Conservation (phyloP, 1,284 basidiomycete genomes). For the Golubevia sp. region DNA sequence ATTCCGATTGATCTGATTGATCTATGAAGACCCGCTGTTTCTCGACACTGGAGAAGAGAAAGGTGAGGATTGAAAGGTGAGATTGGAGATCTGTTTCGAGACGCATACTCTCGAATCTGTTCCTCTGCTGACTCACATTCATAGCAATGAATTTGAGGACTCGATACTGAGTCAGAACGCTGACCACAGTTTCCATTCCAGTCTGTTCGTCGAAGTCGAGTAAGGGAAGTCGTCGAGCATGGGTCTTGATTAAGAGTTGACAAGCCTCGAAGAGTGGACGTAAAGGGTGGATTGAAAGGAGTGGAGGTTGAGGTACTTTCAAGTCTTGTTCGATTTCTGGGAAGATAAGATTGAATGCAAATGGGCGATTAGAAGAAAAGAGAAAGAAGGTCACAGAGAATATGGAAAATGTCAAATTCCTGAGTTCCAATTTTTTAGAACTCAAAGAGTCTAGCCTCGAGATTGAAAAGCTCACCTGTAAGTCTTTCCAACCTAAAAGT, state of each 20-base stretch:
- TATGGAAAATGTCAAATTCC: neutral
- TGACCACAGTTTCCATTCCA: conserved; percentile 91
- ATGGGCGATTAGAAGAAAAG: no score
- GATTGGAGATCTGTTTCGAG: neutral
- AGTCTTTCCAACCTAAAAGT: conserved; percentile 87
- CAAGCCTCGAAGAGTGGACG: conserved; percentile 89
- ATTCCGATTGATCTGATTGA: conserved; percentile 85
- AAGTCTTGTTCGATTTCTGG: conserved; percentile 91
- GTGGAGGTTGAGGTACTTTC: conserved; percentile 87
- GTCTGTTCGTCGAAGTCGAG: conserved; percentile 93
- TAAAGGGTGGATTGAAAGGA: conserved; percentile 82
- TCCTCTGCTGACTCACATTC: conserved; percentile 71
- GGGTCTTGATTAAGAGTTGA: conserved; percentile 87
- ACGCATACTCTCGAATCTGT: neutral
- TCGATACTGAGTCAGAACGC: conserved; percentile 94
- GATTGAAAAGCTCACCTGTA: conserved; percentile 74
- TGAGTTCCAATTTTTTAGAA: neutral
- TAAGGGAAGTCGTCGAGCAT: conserved; percentile 89
- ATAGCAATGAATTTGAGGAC: conserved; percentile 98
- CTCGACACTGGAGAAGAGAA: conserved; percentile 27
- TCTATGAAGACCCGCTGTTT: conserved; percentile 65
- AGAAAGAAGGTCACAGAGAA: no score
- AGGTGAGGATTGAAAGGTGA: no score
- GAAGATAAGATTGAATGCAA: no score
- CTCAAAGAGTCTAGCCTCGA: neutral